phyloP scores from a whole-genome alignment of 768 basidiomycete species.

The Suillus lakei region DNA sequence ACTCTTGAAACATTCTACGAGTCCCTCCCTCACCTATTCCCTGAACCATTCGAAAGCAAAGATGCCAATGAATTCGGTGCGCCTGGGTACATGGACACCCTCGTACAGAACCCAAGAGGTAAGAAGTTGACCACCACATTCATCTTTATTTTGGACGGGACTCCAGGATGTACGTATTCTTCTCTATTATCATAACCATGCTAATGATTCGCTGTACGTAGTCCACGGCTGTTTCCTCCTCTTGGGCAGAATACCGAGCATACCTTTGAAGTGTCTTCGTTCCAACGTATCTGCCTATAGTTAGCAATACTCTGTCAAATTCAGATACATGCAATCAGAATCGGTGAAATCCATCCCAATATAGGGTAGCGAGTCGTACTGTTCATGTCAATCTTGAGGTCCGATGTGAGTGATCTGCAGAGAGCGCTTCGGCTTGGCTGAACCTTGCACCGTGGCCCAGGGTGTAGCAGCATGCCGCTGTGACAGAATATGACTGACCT shows the following conservation, averaged over 20 bases:
- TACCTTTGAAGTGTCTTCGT: no score
- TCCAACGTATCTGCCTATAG: no score
- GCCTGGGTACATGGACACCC: constrained; percentile 53
- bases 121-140: constrained; percentile 47
- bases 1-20: constrained; percentile 65
- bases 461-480: neutral
- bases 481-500: neutral
- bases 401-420: neutral
- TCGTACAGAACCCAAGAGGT: constrained; percentile 56
- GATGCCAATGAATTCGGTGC: constrained; percentile 57
- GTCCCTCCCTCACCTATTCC: constrained; percentile 66
- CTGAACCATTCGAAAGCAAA: constrained; percentile 53
- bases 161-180: no score
- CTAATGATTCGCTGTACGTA: no score
- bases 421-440: neutral
- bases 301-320: no score
- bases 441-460: neutral
- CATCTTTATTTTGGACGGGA: constrained; percentile 48
- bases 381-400: neutral
- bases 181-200: no score
- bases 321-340: no score
- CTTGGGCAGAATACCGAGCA: constrained; percentile 56
- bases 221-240: constrained; percentile 69
- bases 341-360: no score
- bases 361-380: neutral